phyloP scores from a whole-genome alignment of 2,329 filamentous ascomycete species.

The Aspergillus floridensis region DNA sequence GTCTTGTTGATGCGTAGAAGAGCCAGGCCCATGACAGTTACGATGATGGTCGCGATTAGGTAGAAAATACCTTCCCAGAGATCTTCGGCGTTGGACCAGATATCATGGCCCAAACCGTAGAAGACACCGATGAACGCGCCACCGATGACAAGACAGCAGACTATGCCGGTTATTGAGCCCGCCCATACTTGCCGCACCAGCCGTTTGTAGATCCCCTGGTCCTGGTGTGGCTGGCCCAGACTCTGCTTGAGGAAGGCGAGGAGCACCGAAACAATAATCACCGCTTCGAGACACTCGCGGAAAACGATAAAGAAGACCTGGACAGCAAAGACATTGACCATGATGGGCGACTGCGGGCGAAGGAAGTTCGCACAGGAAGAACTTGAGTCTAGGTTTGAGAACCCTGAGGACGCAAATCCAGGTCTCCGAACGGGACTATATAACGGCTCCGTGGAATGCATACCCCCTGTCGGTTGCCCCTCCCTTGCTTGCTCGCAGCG shows the following conservation, averaged over 20 bases:
- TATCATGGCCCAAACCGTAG: constrained; percentile 65
- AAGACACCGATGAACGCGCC: constrained; percentile 69
- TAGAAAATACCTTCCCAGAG: constrained; percentile 80
- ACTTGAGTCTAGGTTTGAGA: background rate
- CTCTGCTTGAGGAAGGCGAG: constrained; percentile 83
- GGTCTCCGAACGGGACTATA: background rate
- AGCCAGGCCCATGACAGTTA: constrained; percentile 75
- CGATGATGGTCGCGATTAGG: constrained; percentile 73
- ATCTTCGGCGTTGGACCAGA: constrained; percentile 67
- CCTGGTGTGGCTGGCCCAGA: constrained; percentile 46
- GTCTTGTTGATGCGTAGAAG: constrained; percentile 79
- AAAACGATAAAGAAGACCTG: constrained; percentile 84
- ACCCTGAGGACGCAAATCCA: background rate
- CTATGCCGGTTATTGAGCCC: constrained; percentile 61
- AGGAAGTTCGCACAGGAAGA: no score
- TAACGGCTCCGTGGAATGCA: background rate
- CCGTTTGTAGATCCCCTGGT: background rate
- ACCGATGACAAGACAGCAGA: constrained; percentile 66
- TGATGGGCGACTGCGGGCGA: background rate
- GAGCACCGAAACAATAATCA: constrained; percentile 82
- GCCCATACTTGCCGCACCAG: constrained; percentile 54
- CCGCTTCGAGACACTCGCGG: constrained; percentile 77
- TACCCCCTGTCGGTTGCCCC: background rate
- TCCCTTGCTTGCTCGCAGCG: background rate
- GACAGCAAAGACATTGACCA: background rate